Percentiles rank a stretch among this genome's conserved stretches.
Conservation (phyloP, 2,329 filamentous ascomycete genomes). For the Diplodia corticola region DNA sequence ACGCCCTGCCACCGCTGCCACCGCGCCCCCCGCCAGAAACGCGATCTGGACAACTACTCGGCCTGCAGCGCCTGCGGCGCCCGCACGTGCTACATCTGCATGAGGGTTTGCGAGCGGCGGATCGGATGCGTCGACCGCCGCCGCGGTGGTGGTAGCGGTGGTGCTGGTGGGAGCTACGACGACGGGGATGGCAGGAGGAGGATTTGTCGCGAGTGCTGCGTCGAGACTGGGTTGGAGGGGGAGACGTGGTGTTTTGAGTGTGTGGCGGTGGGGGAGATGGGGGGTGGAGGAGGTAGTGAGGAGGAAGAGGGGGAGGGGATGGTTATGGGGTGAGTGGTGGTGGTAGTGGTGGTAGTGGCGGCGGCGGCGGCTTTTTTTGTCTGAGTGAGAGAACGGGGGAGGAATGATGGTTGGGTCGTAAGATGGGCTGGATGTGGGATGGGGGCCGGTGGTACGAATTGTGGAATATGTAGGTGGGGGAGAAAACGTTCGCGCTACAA, state of each 20-base stretch:
- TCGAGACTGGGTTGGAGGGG: slow-evolving; percentile 64
- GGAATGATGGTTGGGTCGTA: no score
- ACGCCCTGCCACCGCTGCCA: slow-evolving; percentile 68
- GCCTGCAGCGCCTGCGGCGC: slow-evolving; percentile 63
- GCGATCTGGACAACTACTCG: slow-evolving; percentile 66
- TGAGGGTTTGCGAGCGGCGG: slow-evolving; percentile 56
- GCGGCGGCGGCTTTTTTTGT: neutral
- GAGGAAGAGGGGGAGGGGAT: neutral
- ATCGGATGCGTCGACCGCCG: slow-evolving; percentile 40
- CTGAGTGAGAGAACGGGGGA: no score
- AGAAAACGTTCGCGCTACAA: no score
- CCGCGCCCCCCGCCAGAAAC: slow-evolving; percentile 63
- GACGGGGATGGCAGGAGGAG: slow-evolving; percentile 40
- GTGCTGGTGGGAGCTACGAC: neutral
- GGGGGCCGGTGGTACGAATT: no score
- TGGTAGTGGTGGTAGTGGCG: neutral
- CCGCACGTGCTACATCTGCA: slow-evolving; percentile 69
- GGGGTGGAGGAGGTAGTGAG: neutral
- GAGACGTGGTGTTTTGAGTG: slow-evolving; percentile 69
- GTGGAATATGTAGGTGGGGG: no score
- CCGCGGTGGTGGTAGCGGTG: slow-evolving; percentile 33
- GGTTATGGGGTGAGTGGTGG: slow-evolving; percentile 8
- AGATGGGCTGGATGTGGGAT: neutral
- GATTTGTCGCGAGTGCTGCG: slow-evolving; percentile 68
- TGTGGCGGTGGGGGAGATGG: slow-evolving; percentile 33